Conservation (phyloP, 164 flowering plant species). For the Stephania japonica region DNA sequence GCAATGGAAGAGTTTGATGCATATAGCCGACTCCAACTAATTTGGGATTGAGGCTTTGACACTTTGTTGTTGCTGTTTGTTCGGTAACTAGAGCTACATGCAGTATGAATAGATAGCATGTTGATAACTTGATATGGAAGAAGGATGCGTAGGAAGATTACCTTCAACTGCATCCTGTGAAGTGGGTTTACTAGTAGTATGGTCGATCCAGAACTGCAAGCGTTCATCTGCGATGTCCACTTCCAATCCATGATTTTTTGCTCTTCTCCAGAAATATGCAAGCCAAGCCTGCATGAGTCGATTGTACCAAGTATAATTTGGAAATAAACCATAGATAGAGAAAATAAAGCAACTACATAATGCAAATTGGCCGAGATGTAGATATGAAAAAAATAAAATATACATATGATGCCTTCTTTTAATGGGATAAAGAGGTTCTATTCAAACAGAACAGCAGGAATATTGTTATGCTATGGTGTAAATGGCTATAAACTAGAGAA, state of each 20-base stretch:
- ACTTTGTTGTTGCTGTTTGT: too few species aligned
- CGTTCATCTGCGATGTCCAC: slow-evolving; percentile 78
- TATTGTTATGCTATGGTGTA: too few species aligned
- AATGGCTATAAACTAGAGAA: too few species aligned
- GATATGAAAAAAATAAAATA: too few species aligned
- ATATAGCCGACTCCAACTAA: too few species aligned
- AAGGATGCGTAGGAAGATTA: slow-evolving; percentile 16
- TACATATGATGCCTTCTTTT: too few species aligned
- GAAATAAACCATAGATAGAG: not conserved
- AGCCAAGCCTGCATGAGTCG: slow-evolving; percentile 73
- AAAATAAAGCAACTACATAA: not conserved
- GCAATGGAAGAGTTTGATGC: too few species aligned
- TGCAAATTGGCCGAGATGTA: too few species aligned
- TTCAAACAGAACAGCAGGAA: too few species aligned
- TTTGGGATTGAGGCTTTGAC: too few species aligned
- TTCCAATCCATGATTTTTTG: slow-evolving; percentile 64
- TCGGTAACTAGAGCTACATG: too few species aligned
- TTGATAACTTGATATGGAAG: not conserved
- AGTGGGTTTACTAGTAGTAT: slow-evolving; percentile 32
- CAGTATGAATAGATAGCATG: not conserved
- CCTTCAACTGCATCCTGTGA: slow-evolving; percentile 91
- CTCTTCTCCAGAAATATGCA: slow-evolving; percentile 88
- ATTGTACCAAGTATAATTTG: not conserved
- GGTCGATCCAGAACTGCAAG: slow-evolving; percentile 65
- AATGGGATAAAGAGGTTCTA: too few species aligned